A percentile compares a stretch with the other conserved stretches of the same genome.
These are phyloP conservation scores for Phytophthora chlamydospora DNA, from an alignment of 352 stramenopile genomes.

Conservation along the genomic window DNA sequence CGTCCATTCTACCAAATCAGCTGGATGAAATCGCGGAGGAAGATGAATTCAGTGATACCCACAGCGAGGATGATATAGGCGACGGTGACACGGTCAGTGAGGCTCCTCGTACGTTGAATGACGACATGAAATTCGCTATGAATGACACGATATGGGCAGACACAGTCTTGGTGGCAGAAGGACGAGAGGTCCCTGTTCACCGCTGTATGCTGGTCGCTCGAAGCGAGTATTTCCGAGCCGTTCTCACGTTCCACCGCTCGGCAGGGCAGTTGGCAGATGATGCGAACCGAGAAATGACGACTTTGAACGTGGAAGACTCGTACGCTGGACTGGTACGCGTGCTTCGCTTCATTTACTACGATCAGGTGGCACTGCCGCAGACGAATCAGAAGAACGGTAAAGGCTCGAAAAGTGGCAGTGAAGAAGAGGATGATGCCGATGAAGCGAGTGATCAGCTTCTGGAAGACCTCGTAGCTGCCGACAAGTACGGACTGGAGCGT, in stretches of 20 bases:
- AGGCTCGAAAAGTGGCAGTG: background rate
- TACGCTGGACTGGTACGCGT: slow-evolving; percentile 56
- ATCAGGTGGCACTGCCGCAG: slow-evolving; percentile 36
- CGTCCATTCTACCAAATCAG: slow-evolving; percentile 1
- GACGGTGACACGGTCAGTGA: background rate
- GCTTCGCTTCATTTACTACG: slow-evolving; percentile 80
- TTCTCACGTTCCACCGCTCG: slow-evolving; percentile 47
- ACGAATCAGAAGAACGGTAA: background rate
- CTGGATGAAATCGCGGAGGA: slow-evolving; percentile 7
- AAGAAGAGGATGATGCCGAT: slow-evolving; percentile 11
- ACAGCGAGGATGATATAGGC: slow-evolving; percentile 2
- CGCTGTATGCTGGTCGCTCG: slow-evolving; percentile 64
- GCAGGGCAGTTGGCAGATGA: background rate
- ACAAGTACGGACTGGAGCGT: slow-evolving; percentile 76
- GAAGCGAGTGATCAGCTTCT: slow-evolving; percentile 48
- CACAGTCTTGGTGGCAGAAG: slow-evolving; percentile 56
- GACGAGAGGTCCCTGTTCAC: slow-evolving; percentile 51
- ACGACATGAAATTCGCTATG: slow-evolving; percentile 57
- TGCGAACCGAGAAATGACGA: background rate
- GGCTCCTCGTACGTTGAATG: slow-evolving; percentile 29
- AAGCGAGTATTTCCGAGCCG: slow-evolving; percentile 73
- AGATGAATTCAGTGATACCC: slow-evolving; percentile 17
- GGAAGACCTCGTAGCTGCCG: slow-evolving; percentile 73
- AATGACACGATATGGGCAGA: slow-evolving; percentile 59
- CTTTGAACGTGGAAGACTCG: slow-evolving; percentile 66